Evolutionary conservation across 495 filamentous ascomycete genomes (phyloP), one percentile per base, ranked within the genome.

Genomic region (Tuber borchii): DNA sequence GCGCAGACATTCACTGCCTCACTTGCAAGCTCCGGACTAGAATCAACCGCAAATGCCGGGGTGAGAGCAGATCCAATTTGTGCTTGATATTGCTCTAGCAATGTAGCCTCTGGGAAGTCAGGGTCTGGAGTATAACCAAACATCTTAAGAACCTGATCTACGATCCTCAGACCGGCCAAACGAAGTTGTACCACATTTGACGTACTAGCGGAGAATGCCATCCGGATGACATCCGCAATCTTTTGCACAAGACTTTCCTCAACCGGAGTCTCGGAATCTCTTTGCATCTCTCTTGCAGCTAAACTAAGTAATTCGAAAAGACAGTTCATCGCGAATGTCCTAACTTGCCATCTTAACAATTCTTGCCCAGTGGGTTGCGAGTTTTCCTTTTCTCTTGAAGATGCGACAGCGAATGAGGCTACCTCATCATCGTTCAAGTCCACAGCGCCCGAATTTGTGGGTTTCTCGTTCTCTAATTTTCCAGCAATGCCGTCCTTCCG

Each of bases 1-100:
- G 93, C 96, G 75, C 95, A 98, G n/a, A 99, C 96, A 83, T 96
- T 97, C 70, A 99, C 93, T 48, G 95, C 95, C 78, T 96, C 94
- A 1, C 95, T 91, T 31, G 95, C 95, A 9, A 99, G 87, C 83
- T 97, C 96, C 1, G 95, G 94, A 7, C 95, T 97, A 2, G 95
- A 98, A 84, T 99, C 95, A 2, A 90, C 90, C 1, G 95, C 94
- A 85, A 99, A 99, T 1, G 95, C 96, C 14, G 95, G 95, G 7
- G 95, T 98, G 56, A 99, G 88, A 0, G 95, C 95, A 1, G 95
- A 97, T 79, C 95, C 93, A 80, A 98, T 97, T 83, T 99, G 95
- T 22, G 95, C 95, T 83, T 99, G 95, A 81, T 98, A 99, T 82
- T 98, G 95, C 81, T 99, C 95, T 0, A 99, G 88, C 19, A 99